Evolutionary conservation across 1,139 yeast genomes (phyloP), one percentile per base, ranked within the genome.

Genomic region (Saccharomyces hybrid): DNA sequence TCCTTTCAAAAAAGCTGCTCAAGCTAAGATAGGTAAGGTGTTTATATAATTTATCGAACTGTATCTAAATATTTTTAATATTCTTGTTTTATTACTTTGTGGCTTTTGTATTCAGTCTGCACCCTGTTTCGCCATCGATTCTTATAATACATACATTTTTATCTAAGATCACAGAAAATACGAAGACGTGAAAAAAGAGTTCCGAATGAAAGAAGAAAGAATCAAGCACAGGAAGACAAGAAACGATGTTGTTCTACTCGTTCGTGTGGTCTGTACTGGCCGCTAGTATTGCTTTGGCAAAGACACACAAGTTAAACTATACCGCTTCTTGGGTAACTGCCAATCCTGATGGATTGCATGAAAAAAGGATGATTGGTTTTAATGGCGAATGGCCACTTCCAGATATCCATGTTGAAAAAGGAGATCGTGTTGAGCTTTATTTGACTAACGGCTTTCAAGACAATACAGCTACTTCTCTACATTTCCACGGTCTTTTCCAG

Each of bases 301-400:
- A 74, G 63, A 78, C 82, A 13, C 86, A 80, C 58, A 72, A 73
- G 38, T 78, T 76, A 69, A 70, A 75, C 64, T 84, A 71, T 67
- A 77, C 79, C 49, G 79, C 81, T 1, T 70, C 75, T 31, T 82
- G 82, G 73, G 78, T 80, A 16, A 65, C 66, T 41, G 83, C 81
- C 23, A 82, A 81, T 60, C 87, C 88, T 13, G 90, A 83, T 64
- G 87, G 87, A 2, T 47, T 54, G 42, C 60, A 59, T 31, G 75
- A 70, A 53, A 75, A 82, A 63, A 67, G 72, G 51, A 81, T 84
- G 64, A 80, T 86, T 59, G 88, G 88, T 1, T 80, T 83, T 65
- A 84, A 86, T 65, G 83, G 81, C 48, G 68, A 80, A 48, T 86
- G 90, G 89, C 95, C 95, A 7, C 74, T 83, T 53, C 95, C 95